Evolutionary conservation across 2,329 filamentous ascomycete genomes (phyloP).

Genomic region (Stromatinia cepivora): DNA sequence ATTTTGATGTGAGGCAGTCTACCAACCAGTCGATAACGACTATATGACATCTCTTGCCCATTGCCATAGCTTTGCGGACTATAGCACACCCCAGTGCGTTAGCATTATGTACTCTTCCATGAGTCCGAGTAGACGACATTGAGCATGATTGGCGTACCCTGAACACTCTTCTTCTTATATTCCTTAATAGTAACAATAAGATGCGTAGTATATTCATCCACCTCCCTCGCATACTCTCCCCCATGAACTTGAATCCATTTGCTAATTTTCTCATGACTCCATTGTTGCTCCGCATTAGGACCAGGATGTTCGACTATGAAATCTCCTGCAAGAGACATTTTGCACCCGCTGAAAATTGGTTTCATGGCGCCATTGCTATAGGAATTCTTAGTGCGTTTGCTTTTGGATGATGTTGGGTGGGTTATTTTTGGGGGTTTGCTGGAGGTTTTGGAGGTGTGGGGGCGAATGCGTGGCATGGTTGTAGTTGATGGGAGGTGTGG

Average conservation of each 20-base stretch:
- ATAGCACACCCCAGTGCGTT: neutral
- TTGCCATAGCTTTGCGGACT: conserved; percentile 46
- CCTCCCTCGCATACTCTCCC: conserved; percentile 54
- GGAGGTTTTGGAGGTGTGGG: neutral
- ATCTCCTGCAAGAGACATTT: conserved; percentile 59
- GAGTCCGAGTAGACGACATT: neutral
- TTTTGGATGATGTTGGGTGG: neutral
- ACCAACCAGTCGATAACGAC: conserved; percentile 50
- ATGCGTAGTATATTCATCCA: conserved; percentile 66
- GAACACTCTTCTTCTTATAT: conserved; percentile 48
- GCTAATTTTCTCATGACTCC: conserved; percentile 55
- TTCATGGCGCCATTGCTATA: conserved; percentile 26
- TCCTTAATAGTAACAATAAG: conserved; percentile 65
- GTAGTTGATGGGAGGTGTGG: neutral
- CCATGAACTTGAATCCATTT: conserved; percentile 65
- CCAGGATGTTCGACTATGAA: conserved; percentile 44
- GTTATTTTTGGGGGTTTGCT: neutral
- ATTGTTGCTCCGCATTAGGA: neutral
- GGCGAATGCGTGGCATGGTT: neutral
- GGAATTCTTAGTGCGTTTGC: conserved; percentile 1
- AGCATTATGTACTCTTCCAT: neutral
- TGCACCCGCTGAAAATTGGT: conserved; percentile 52
- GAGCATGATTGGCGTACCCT: conserved; percentile 29
- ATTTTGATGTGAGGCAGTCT: conserved; percentile 42
- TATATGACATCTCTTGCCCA: conserved; percentile 44